Evolutionary conservation across 2,329 filamentous ascomycete species (phyloP).

Genomic region (Diplodia intermedia): DNA sequence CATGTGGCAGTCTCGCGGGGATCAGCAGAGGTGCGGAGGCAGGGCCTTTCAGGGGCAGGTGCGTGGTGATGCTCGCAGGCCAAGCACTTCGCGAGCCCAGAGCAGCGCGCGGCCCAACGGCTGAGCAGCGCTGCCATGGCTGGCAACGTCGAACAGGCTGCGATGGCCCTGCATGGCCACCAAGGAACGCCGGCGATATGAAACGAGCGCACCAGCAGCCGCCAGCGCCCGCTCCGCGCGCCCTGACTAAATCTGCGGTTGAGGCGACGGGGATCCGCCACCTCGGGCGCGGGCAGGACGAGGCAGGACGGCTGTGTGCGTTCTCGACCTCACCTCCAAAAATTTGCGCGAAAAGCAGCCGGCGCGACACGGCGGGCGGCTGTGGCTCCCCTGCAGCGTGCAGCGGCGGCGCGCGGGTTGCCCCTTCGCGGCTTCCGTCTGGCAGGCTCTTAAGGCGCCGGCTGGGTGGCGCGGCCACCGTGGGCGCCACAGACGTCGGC

Average conservation of each 20-base stretch:
- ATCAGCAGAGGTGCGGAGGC: conserved; percentile 18
- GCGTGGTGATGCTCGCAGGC: not conserved
- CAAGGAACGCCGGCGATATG: conserved; percentile 6
- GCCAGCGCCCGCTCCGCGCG: conserved; percentile 6
- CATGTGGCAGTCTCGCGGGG: conserved; percentile 15
- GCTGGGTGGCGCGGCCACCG: not conserved
- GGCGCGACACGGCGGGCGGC: not conserved
- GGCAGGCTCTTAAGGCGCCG: not conserved
- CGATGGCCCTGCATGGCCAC: conserved; percentile 12
- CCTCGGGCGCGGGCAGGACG: not conserved
- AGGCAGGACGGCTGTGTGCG: not conserved
- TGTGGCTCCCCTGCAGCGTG: not conserved
- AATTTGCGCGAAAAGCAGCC: conserved; percentile 25
- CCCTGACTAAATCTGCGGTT: not conserved
- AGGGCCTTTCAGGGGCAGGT: conserved; percentile 13
- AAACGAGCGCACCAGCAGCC: conserved; percentile 24
- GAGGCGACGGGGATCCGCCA: conserved; percentile 17
- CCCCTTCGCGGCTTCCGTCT: not conserved
- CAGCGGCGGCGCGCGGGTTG: not conserved
- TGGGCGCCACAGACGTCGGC: conserved; percentile 26
- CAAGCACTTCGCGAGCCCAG: not conserved
- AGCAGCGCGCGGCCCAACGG: conserved; percentile 1
- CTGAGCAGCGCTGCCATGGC: not conserved
- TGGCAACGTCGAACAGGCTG: conserved; percentile 13
- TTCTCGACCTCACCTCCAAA: conserved; percentile 22